Base-by-base conservation (phyloP, 768 basidiomycete genomes). In the Boletus coccyginus region DNA sequence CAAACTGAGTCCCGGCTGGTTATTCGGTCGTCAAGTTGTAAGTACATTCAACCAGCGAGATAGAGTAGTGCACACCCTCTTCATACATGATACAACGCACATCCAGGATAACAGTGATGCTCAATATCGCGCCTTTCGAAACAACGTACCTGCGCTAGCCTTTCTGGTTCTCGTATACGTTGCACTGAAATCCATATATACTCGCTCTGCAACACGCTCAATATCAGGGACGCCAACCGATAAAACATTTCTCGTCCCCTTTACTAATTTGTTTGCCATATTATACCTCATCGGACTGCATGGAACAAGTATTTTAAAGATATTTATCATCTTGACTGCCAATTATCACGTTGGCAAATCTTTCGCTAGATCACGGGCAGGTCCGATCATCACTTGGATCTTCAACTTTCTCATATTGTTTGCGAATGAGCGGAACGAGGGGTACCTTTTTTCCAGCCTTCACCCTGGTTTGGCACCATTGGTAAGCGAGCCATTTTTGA, bases 71-170 rank as follows among this genome's bases (percentile, higher is more conserved):
- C 24, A 46, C 17, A 40, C 9, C 46, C 33, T 42, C 43, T 27
- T 41, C 53, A 52, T 50, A n/a, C 24, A 13, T 27, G 36, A 38
- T 46, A 10, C 29, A 41, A 48, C 31, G 2, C 35, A n/a, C 38
- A 46, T 36, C 11, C 59, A 98, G 96, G 97, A 99, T 71, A 91
- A 88, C 66, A 93, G 91, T 59, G 97, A 98, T 65, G 75, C 79
- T 0, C 97, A 98, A 75, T 98, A 94, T 68, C 88, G 88, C 27
- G 81, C 85, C 4, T 97, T 99, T 72, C 83, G 97, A 39, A 78
- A 81, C 62, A 92, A 94, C 67, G 67, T 98, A 45, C 82, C 87
- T 7, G 70, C 85, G 7, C 79, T 98, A 5, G 27, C 64, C 38
- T 41, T 68, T 41, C 75, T 90, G 31, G 73, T 76, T 16, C 55